A percentile compares a stretch with the other conserved stretches of the same genome.
Evolutionary conservation across 495 filamentous ascomycete species (phyloP).

Genomic region (Podospora sp.): DNA sequence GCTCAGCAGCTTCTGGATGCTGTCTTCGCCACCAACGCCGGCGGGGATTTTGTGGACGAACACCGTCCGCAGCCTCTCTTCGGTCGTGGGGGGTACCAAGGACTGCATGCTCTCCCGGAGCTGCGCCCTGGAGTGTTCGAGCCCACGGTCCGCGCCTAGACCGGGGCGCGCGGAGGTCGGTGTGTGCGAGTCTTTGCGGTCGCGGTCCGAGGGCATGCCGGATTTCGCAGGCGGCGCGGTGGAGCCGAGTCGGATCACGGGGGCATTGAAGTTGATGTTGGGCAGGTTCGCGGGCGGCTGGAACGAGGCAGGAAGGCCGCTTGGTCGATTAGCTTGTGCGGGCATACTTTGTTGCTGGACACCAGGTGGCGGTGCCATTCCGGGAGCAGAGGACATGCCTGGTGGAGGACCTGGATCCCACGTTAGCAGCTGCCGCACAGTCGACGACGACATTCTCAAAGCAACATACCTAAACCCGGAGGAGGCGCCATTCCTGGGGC

Average conservation of each 20-base stretch:
- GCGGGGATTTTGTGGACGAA: slow-evolving; percentile 87
- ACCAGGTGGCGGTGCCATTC: slow-evolving; percentile 75
- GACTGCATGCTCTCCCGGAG: slow-evolving; percentile 75
- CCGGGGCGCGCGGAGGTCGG: slow-evolving; percentile 59
- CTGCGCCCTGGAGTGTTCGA: slow-evolving; percentile 69
- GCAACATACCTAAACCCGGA: slow-evolving; percentile 75
- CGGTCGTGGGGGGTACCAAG: slow-evolving; percentile 79
- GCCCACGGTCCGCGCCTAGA: slow-evolving; percentile 63
- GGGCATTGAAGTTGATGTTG: slow-evolving; percentile 97
- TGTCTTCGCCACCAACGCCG: slow-evolving; percentile 74
- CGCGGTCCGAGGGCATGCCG: slow-evolving; percentile 50
- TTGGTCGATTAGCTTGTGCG: slow-evolving; percentile 72
- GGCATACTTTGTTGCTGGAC: slow-evolving; percentile 70
- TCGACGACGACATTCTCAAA: slow-evolving; percentile 28
- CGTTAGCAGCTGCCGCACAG: background rate
- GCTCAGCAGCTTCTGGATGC: slow-evolving; percentile 77
- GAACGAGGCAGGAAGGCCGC: slow-evolving; percentile 79
- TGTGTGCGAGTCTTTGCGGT: slow-evolving; percentile 43
- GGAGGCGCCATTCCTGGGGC: slow-evolving; percentile 72
- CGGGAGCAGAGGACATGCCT: slow-evolving; percentile 78
- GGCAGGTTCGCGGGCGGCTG: slow-evolving; percentile 91
- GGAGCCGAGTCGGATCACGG: slow-evolving; percentile 88
- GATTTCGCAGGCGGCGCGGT: slow-evolving; percentile 68
- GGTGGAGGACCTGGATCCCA: slow-evolving; percentile 58
- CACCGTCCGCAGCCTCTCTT: slow-evolving; percentile 88